Percentiles rank a stretch among this genome's conserved stretches.
These are phyloP conservation scores for Conoideocrella luteorostrata DNA, from an alignment of 2,329 filamentous ascomycete genomes.

Conservation along the genomic window DNA sequence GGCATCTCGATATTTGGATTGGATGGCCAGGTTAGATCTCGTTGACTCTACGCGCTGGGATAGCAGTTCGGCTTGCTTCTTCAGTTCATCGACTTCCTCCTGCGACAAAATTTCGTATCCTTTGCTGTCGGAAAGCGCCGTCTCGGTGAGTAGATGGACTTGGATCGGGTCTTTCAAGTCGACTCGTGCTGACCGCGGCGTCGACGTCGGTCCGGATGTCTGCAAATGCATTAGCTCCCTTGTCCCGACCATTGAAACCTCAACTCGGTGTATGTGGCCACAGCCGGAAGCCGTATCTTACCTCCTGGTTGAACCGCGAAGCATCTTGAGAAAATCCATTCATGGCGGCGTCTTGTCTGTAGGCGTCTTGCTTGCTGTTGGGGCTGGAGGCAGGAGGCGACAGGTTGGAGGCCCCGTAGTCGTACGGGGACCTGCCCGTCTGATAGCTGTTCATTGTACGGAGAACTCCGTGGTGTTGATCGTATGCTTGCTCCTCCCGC, in stretches of 20 bases:
- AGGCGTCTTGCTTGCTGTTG: conserved; percentile 47
- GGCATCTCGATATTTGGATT: conserved; percentile 91
- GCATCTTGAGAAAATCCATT: conserved; percentile 30
- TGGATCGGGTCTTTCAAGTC: conserved; percentile 69
- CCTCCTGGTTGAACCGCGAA: conserved; percentile 50
- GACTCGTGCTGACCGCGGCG: conserved; percentile 39
- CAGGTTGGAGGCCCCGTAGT: conserved; percentile 26
- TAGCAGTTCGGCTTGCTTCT: conserved; percentile 74
- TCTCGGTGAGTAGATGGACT: conserved; percentile 89
- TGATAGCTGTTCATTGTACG: conserved; percentile 33
- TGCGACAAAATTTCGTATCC: conserved; percentile 80
- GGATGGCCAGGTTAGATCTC: conserved; percentile 75
- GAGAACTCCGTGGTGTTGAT: conserved; percentile 3
- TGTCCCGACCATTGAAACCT: no score
- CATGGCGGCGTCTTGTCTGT: conserved; percentile 44
- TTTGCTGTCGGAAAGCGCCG: conserved; percentile 81
- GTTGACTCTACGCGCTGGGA: conserved; percentile 74
- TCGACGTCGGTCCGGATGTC: conserved; percentile 3
- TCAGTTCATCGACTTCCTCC: conserved; percentile 85
- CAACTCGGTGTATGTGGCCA: no score
- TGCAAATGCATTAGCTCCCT: conserved; percentile 1
- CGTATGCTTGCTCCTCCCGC: conserved; percentile 2
- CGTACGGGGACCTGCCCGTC: conserved; percentile 27
- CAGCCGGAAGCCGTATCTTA: no score
- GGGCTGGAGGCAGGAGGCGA: conserved; percentile 29